phyloP scores from a whole-genome alignment of 768 basidiomycete genomes.

The Trametopsis cervina region DNA sequence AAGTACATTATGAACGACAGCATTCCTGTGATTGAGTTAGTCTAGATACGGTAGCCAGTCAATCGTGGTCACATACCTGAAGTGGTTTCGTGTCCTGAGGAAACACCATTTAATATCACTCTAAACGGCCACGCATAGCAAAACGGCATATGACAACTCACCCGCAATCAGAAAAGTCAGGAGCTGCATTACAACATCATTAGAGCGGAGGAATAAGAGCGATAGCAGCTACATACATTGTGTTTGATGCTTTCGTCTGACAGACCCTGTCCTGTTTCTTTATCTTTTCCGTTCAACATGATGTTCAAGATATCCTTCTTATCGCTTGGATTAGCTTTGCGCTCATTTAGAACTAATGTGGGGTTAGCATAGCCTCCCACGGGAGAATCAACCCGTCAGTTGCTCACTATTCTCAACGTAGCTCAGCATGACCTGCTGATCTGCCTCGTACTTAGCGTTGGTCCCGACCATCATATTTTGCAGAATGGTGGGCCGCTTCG shows the following conservation, averaged over 20 bases:
- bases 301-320: constrained; percentile 38
- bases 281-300: constrained; percentile 41
- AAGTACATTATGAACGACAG: constrained; percentile 37
- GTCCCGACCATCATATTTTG: constrained; percentile 28
- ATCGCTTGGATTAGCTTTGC: constrained; percentile 30
- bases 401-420: constrained; percentile 34
- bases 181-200: constrained; percentile 28
- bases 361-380: background rate
- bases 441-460: constrained; percentile 32
- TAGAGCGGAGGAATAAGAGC: background rate
- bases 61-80: constrained; percentile 20
- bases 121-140: background rate
- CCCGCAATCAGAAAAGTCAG: constrained; percentile 46
- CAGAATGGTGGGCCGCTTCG: constrained; percentile 28
- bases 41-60: no score
- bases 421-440: constrained; percentile 33
- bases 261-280: constrained; percentile 35
- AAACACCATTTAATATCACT: background rate
- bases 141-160: constrained; percentile 10
- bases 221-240: constrained; percentile 28
- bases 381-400: background rate
- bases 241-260: constrained; percentile 34
- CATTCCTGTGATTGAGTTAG: constrained; percentile 18
- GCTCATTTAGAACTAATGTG: constrained; percentile 30
- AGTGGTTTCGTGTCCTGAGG: constrained; percentile 30